Conservation (phyloP, 441 rosid genomes). For the Theobroma grandiflorum region DNA sequence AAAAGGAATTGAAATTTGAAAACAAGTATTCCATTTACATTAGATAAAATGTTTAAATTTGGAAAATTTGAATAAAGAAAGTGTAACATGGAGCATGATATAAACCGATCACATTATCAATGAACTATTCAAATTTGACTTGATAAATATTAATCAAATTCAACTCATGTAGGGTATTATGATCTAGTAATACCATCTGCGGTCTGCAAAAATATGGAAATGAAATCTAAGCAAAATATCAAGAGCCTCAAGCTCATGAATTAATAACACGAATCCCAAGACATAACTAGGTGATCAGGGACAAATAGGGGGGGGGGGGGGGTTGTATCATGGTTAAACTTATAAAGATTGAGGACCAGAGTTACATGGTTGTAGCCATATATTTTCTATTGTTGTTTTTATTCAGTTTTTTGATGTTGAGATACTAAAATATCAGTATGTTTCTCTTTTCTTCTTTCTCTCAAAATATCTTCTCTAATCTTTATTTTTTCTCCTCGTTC, state of each 20-base stretch:
- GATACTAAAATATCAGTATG: not conserved
- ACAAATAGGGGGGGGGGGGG: not conserved
- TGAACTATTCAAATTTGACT: too few relatives aligned
- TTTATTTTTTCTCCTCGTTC: not conserved
- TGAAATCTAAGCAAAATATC: not conserved
- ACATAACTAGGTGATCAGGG: not conserved
- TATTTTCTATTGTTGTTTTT: too few relatives aligned
- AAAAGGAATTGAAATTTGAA: too few relatives aligned
- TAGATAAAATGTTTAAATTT: too few relatives aligned
- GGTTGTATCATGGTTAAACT: not conserved
- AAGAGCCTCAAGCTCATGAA: not conserved
- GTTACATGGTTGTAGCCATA: not conserved
- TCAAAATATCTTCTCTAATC: not conserved
- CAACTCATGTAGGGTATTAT: conserved; percentile 36
- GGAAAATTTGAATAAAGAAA: too few relatives aligned
- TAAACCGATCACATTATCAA: too few relatives aligned
- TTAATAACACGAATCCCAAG: not conserved
- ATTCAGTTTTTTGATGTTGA: not conserved
- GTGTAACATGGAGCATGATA: too few relatives aligned
- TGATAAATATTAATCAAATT: too few relatives aligned
- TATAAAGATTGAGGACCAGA: too few relatives aligned
- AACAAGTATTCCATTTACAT: too few relatives aligned
- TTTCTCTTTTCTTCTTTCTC: too few relatives aligned
- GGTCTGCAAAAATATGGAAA: conserved; percentile 57
- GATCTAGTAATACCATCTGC: conserved; percentile 88